These are phyloP conservation scores for Zymoseptoria passerinii DNA, from an alignment of 2,329 filamentous ascomycete genomes.

Conservation along the genomic window DNA sequence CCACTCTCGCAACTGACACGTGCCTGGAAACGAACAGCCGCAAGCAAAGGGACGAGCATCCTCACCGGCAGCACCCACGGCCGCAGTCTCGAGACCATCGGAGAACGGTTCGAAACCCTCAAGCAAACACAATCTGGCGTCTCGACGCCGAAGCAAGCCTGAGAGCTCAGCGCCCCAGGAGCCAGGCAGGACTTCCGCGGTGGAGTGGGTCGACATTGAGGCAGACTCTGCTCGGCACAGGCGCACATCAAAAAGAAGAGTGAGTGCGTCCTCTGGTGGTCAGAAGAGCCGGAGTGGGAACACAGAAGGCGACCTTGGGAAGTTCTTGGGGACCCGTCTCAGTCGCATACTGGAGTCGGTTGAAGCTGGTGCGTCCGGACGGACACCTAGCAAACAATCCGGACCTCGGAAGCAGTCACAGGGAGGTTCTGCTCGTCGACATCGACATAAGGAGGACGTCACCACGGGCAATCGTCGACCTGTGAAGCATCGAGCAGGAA, in stretches of 20 bases:
- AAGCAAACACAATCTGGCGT: slow-evolving; percentile 10
- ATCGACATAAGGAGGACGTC: slow-evolving; percentile 14
- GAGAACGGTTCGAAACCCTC: slow-evolving; percentile 13
- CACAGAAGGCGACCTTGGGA: slow-evolving; percentile 16
- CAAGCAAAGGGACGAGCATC: not conserved
- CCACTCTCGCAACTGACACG: not conserved
- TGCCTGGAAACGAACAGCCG: not conserved
- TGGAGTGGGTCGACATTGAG: slow-evolving; percentile 25
- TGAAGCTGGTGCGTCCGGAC: slow-evolving; percentile 18
- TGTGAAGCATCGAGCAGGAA: slow-evolving; percentile 27
- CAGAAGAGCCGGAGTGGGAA: slow-evolving; percentile 8
- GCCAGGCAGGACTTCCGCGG: slow-evolving; percentile 12
- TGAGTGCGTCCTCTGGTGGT: slow-evolving; percentile 7
- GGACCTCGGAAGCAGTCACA: slow-evolving; percentile 13
- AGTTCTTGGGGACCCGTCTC: slow-evolving; percentile 33
- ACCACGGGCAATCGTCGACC: slow-evolving; percentile 20
- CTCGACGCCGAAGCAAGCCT: slow-evolving; percentile 17
- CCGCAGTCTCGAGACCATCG: slow-evolving; percentile 18
- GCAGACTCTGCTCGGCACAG: slow-evolving; percentile 5
- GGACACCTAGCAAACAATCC: slow-evolving; percentile 10
- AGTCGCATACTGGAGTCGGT: slow-evolving; percentile 34
- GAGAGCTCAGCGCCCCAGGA: slow-evolving; percentile 14
- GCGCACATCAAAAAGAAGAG: slow-evolving; percentile 5
- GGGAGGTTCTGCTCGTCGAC: slow-evolving; percentile 5
- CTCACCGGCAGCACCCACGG: slow-evolving; percentile 11